phyloP scores from a whole-genome alignment of 2,329 filamentous ascomycete genomes.

The Penicillium verrucosum region DNA sequence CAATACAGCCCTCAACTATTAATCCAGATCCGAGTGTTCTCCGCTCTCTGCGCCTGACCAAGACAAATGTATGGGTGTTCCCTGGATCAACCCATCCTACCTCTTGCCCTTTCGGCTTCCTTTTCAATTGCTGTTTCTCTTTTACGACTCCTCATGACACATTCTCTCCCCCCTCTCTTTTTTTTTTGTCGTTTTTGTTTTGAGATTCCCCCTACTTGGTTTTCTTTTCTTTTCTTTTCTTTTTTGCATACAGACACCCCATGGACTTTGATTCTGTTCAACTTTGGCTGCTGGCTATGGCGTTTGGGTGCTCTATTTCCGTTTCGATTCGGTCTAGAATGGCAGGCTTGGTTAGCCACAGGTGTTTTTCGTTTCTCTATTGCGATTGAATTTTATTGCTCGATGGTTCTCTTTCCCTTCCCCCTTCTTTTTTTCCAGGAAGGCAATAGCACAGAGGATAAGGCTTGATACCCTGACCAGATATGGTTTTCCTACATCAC shows the following conservation, averaged over 20 bases:
- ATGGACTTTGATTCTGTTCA: conserved; percentile 7
- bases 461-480: conserved; percentile 26
- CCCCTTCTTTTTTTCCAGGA: background rate
- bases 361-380: conserved; percentile 9
- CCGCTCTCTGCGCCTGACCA: background rate
- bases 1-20: conserved; percentile 7
- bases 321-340: conserved; percentile 19
- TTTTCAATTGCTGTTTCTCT: background rate
- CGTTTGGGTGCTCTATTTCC: conserved; percentile 9
- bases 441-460: conserved; percentile 13
- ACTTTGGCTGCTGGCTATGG: conserved; percentile 5
- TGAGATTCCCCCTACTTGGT: conserved; percentile 14
- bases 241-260: background rate
- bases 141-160: conserved; percentile 12
- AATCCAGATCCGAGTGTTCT: conserved; percentile 3
- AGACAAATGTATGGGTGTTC: background rate
- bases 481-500: conserved; percentile 16
- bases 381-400: conserved; percentile 1
- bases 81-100: background rate
- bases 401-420: background rate
- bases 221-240: background rate
- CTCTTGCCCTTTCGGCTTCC: background rate
- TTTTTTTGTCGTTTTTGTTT: background rate
- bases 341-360: conserved; percentile 16
- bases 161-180: background rate